Base-by-base conservation (phyloP, 805 yeast species). In the Trichomonascus vanleenenianus region DNA sequence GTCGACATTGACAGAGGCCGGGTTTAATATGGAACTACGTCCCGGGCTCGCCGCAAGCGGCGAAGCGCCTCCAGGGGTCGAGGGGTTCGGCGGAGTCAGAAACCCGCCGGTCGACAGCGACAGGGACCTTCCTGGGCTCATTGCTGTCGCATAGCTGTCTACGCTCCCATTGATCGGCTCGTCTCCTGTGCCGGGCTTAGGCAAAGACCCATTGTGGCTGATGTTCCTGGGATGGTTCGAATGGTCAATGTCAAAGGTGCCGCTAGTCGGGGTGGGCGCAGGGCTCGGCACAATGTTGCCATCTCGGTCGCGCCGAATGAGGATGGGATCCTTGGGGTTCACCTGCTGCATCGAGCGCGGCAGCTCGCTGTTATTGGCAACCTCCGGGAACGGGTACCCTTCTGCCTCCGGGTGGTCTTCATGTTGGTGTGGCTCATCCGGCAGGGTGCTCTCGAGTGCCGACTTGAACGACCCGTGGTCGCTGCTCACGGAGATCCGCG, bases 241-340 rank as follows among this genome's bases (percentile, higher is more conserved):
- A 5, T 31, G 12, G 30, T 14, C 42, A 46, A 30, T 49, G 48
- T 39, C 48, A 39, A 32, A 40, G 42, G 30, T 19, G 37, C 15
- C 33, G 14, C 19, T 34, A 45, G 42, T 39, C 48, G 51, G 36
- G 42, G 40, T 36, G 47, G 50, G 36, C 45, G 39, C 25, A 50
- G 32, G 43, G 45, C 47, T 31, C 53, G 56, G 50, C 49, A 49
- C 42, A 25, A 54, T 39, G 32, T 50, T 55, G 20, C 72, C 75
- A 53, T 68, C 70, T 42, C 71, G 71, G 51, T 73, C 72, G 51
- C 78, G 63, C 44, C 78, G 70, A 52, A 80, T 70, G 54, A 84
- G 70, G 48, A 84, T 84, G 2, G 93, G 89, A 44, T 79, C 79
- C 55, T 78, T 82, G 15, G 93, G 91, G 54, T 75, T 83, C 48